A percentile compares a stretch with the other conserved stretches of the same genome.
Conservation (phyloP, 352 stramenopile species). For the Nothophytophthora sp. region DNA sequence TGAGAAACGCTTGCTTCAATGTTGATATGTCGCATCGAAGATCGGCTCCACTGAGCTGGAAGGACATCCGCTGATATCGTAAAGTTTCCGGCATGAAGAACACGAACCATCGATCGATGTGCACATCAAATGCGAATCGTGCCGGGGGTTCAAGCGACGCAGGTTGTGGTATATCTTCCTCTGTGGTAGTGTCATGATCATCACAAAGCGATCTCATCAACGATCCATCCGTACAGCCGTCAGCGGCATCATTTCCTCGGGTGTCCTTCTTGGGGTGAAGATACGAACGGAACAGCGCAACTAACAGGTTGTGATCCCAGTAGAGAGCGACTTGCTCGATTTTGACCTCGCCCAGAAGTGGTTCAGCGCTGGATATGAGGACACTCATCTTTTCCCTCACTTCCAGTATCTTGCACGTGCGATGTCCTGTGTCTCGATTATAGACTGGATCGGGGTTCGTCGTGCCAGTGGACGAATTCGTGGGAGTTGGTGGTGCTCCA, state of each 20-base stretch:
- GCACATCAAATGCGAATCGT: constrained; percentile 43
- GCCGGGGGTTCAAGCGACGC: background rate
- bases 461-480: constrained; percentile 11
- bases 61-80: constrained; percentile 36
- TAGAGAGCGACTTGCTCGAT: constrained; percentile 58
- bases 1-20: constrained; percentile 27
- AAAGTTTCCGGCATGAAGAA: constrained; percentile 56
- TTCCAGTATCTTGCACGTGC: constrained; percentile 59
- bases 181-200: too few relatives aligned
- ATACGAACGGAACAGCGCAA: constrained; percentile 60
- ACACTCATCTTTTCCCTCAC: constrained; percentile 56
- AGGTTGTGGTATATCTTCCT: background rate
- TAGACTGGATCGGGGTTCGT: constrained; percentile 47
- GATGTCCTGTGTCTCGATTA: constrained; percentile 31
- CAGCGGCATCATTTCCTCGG: background rate
- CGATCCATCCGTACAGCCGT: background rate
- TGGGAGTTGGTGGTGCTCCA: background rate
- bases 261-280: constrained; percentile 10
- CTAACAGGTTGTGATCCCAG: constrained; percentile 73
- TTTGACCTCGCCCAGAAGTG: constrained; percentile 54
- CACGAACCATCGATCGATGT: constrained; percentile 52
- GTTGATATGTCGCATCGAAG: constrained; percentile 48
- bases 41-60: constrained; percentile 40
- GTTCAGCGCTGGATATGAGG: constrained; percentile 46
- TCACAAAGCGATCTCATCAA: too few relatives aligned